Conservation (phyloP, 2,329 filamentous ascomycete genomes). For the Hymenotorrendiella dingleyae region DNA sequence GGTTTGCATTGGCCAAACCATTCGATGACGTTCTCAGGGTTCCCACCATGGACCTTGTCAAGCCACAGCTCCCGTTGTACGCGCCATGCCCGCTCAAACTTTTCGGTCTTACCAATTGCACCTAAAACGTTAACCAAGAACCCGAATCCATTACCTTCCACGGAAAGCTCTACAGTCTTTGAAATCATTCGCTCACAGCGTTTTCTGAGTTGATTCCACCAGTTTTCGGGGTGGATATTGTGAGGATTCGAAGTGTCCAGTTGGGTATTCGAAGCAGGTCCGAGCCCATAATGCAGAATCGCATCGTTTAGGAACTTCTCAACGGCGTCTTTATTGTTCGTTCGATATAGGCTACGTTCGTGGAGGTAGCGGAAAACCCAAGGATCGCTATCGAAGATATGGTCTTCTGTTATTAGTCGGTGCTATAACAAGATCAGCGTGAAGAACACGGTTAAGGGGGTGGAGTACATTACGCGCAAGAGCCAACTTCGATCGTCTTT, state of each 20-base stretch:
- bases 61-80: too few relatives aligned
- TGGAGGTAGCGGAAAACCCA: constrained; percentile 7
- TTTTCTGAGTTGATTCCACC: not conserved
- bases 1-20: too few relatives aligned
- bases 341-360: constrained; percentile 5
- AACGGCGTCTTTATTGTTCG: not conserved
- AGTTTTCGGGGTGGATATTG: too few relatives aligned
- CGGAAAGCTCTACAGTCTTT: not conserved
- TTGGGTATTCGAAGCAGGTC: not conserved
- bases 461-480: too few relatives aligned
- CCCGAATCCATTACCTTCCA: constrained; percentile 2
- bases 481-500: too few relatives aligned
- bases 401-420: too few relatives aligned
- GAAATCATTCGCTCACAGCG: constrained; percentile 2
- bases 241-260: too few relatives aligned
- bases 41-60: too few relatives aligned
- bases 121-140: not conserved
- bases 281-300: constrained; percentile 1
- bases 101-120: not conserved
- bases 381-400: too few relatives aligned
- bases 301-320: not conserved
- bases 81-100: constrained; percentile 6
- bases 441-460: too few relatives aligned
- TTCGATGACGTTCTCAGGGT: too few relatives aligned
- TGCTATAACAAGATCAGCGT: too few relatives aligned